Percentiles rank a stretch among this genome's conserved stretches.
Conservation (phyloP, 2,329 filamentous ascomycete genomes). For the Elsinoe perseae region DNA sequence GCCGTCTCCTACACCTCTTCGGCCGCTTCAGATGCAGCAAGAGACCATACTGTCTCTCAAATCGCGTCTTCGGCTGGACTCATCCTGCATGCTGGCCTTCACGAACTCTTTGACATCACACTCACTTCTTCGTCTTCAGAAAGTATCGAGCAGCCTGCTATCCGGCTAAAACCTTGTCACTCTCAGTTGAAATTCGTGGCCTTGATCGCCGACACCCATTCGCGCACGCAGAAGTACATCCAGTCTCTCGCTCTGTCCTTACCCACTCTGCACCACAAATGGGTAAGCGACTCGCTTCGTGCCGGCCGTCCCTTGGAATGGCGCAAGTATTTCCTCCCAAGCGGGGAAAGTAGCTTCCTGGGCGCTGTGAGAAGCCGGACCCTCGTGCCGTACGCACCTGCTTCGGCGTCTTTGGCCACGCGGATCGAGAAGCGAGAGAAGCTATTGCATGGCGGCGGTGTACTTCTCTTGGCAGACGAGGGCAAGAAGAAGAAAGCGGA, state of each 20-base stretch:
- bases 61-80: conserved; percentile 66
- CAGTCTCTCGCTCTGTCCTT: conserved; percentile 85
- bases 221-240: conserved; percentile 83
- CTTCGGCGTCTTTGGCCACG: conserved; percentile 48
- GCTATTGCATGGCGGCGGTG: conserved; percentile 48
- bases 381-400: conserved; percentile 53
- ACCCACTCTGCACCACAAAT: conserved; percentile 74
- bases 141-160: conserved; percentile 20
- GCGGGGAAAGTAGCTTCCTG: conserved; percentile 70
- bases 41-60: conserved; percentile 50
- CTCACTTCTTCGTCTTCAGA: conserved; percentile 23
- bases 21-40: conserved; percentile 38
- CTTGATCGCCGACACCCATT: conserved; percentile 77
- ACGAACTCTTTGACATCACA: conserved; percentile 60
- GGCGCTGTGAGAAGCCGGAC: conserved; percentile 70
- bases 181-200: conserved; percentile 66
- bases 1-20: conserved; percentile 66
- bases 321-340: conserved; percentile 74
- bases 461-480: conserved; percentile 60
- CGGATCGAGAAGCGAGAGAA: conserved; percentile 44
- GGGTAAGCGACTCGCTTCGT: conserved; percentile 66
- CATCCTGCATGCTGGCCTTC: conserved; percentile 67
- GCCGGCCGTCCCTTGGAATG: conserved; percentile 60
- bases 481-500: conserved; percentile 42
- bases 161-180: conserved; percentile 43